Evolutionary conservation across 1,139 yeast genomes (phyloP).

Genomic region (Suhomyces bokatorum): DNA sequence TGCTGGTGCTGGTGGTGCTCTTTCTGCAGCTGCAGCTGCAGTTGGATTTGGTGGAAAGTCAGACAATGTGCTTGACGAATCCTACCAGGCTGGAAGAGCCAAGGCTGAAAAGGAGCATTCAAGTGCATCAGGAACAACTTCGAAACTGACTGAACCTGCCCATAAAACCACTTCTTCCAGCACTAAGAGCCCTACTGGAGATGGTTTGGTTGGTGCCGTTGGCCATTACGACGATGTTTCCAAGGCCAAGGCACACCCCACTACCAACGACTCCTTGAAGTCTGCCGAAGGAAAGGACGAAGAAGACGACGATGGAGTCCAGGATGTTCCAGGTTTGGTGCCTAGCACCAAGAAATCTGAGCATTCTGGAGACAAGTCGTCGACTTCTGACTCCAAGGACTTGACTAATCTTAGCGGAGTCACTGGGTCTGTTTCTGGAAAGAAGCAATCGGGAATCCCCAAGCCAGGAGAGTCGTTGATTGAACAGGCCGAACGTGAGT

Average conservation of each 20-base stretch:
- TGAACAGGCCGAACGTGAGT: slow-evolving; percentile 23
- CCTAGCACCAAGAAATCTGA: not conserved
- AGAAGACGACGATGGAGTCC: slow-evolving; percentile 14
- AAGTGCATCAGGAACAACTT: not conserved
- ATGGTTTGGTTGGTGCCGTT: slow-evolving; percentile 23
- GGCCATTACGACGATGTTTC: slow-evolving; percentile 24
- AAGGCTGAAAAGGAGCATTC: slow-evolving; percentile 8
- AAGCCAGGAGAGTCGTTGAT: slow-evolving; percentile 23
- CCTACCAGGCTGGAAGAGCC: slow-evolving; percentile 19
- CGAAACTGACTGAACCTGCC: no score
- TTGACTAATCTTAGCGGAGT: not conserved
- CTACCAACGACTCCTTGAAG: slow-evolving; percentile 6
- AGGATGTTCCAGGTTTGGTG: slow-evolving; percentile 11
- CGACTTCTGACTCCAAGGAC: slow-evolving; percentile 1
- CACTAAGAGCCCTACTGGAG: not conserved
- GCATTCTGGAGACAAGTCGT: not conserved
- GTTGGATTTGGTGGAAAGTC: slow-evolving; percentile 19
- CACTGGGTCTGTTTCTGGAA: slow-evolving; percentile 7
- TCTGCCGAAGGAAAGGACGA: slow-evolving; percentile 3
- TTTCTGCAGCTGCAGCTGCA: slow-evolving; percentile 29
- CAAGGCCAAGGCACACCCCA: slow-evolving; percentile 22
- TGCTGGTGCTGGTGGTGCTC: slow-evolving; percentile 23
- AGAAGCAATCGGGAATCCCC: slow-evolving; percentile 4
- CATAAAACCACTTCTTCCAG: not conserved
- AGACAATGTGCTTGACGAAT: slow-evolving; percentile 14